phyloP scores from a whole-genome alignment of 2,329 filamentous ascomycete genomes.

The Neocatenulostroma microsporum region DNA sequence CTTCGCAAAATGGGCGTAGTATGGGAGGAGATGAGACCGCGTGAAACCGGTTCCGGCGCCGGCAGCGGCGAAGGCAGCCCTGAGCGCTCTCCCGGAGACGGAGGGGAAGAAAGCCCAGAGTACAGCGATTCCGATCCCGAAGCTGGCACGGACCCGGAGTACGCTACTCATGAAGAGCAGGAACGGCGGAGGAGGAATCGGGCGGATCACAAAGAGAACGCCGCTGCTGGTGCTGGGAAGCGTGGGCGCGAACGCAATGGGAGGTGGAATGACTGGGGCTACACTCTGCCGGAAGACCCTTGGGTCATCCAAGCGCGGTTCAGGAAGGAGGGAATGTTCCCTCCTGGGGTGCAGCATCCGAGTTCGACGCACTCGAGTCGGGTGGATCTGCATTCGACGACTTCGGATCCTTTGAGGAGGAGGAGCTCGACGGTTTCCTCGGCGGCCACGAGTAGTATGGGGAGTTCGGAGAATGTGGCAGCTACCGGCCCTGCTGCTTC shows the following conservation, averaged over 20 bases:
- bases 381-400: conserved; percentile 36
- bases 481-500: conserved; percentile 15
- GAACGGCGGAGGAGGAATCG: conserved; percentile 21
- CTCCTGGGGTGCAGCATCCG: conserved; percentile 43
- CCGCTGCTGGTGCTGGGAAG: conserved; percentile 16
- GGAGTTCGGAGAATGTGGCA: conserved; percentile 24
- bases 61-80: conserved; percentile 32
- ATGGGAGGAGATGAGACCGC: conserved; percentile 56
- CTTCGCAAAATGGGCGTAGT: conserved; percentile 79
- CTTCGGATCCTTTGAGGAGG: conserved; percentile 11
- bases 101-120: conserved; percentile 26
- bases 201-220: conserved; percentile 11
- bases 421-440: conserved; percentile 23
- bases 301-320: conserved; percentile 93
- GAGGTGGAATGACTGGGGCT: conserved; percentile 51
- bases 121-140: conserved; percentile 33
- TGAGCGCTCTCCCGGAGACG: conserved; percentile 14
- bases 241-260: conserved; percentile 37
- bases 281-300: conserved; percentile 82
- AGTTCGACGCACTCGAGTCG: conserved; percentile 43
- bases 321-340: conserved; percentile 67
- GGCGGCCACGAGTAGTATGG: conserved; percentile 12
- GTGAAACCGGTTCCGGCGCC: conserved; percentile 25
- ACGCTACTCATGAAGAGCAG: conserved; percentile 30
- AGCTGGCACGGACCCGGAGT: conserved; percentile 32